Conservation (phyloP, 768 basidiomycete genomes). For the Pulveroboletus frians region DNA sequence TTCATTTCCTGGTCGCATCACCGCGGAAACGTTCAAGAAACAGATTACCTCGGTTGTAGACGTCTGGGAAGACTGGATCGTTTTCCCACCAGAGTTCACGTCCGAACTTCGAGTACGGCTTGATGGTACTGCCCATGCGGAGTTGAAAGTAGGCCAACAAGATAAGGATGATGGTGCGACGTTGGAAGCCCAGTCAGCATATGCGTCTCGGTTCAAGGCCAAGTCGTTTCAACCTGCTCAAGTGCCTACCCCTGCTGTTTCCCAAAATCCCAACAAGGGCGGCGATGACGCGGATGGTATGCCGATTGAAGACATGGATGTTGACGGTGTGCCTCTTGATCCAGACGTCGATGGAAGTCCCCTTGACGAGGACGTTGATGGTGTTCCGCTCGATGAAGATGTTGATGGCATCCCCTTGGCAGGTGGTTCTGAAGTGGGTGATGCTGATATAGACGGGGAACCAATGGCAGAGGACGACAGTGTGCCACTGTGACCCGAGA, state of each 20-base stretch:
- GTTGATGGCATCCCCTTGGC: conserved; percentile 37
- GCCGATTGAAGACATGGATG: conserved; percentile 44
- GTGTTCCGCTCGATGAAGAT: conserved; percentile 30
- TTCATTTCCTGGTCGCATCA: conserved; percentile 93
- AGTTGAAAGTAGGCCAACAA: conserved; percentile 26
- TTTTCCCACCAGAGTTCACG: conserved; percentile 87
- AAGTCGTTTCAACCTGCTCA: conserved; percentile 73
- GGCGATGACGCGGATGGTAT: conserved; percentile 51
- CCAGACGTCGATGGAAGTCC: conserved; percentile 37
- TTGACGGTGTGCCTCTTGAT: conserved; percentile 46
- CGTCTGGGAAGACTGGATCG: conserved; percentile 98
- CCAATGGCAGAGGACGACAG: conserved; percentile 35
- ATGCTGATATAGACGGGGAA: conserved; percentile 23
- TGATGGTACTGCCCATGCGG: conserved; percentile 48
- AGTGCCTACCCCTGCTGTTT: conserved; percentile 27
- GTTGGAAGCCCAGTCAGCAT: conserved; percentile 29
- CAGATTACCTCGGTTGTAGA: conserved; percentile 87
- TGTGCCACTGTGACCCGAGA: conserved; percentile 29
- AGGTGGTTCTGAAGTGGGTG: conserved; percentile 13
- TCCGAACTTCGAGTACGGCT: conserved; percentile 65
- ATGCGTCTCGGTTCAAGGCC: conserved; percentile 67
- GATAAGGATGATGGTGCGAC: conserved; percentile 14
- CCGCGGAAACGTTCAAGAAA: conserved; percentile 92
- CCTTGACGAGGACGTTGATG: conserved; percentile 26
- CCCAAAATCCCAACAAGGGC: conserved; percentile 32